A percentile compares a stretch with the other conserved stretches of the same genome.
Conservation (phyloP, 106 monocot species). For the Dioscorea alata region DNA sequence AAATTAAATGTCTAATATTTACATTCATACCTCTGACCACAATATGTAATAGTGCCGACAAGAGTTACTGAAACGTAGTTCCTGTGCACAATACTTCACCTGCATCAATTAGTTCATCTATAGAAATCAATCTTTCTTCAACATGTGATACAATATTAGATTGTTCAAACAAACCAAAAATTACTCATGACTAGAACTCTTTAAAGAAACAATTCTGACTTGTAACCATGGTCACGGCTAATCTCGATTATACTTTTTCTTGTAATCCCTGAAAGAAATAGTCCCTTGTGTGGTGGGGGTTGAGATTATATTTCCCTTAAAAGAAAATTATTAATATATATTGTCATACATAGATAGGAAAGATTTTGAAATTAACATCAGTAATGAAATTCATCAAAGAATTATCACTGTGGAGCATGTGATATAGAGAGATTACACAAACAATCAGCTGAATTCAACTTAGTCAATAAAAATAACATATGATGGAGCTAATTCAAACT, state of each 20-base stretch:
- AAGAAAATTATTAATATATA: too few species aligned
- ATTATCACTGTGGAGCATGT: slow-evolving; percentile 95
- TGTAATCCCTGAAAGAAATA: slow-evolving; percentile 64
- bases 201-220: slow-evolving; percentile 20
- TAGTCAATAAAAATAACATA: too few species aligned
- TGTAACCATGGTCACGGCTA: slow-evolving; percentile 33
- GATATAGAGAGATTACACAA: too few species aligned
- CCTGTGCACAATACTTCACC: slow-evolving; percentile 69
- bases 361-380: neutral
- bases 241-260: slow-evolving; percentile 77
- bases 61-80: slow-evolving; percentile 59
- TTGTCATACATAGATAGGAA: too few species aligned
- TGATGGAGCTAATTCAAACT: too few species aligned
- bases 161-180: neutral
- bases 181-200: neutral
- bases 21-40: slow-evolving; percentile 28
- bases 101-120: slow-evolving; percentile 45
- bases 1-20: neutral
- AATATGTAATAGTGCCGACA: slow-evolving; percentile 44
- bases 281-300: slow-evolving; percentile 61
- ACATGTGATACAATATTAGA: slow-evolving; percentile 22
- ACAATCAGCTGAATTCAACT: too few species aligned
- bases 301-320: slow-evolving; percentile 44
- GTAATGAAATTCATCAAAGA: neutral
- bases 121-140: slow-evolving; percentile 44